Conservation (phyloP, 495 filamentous ascomycete species). For the Podospora comata region DNA sequence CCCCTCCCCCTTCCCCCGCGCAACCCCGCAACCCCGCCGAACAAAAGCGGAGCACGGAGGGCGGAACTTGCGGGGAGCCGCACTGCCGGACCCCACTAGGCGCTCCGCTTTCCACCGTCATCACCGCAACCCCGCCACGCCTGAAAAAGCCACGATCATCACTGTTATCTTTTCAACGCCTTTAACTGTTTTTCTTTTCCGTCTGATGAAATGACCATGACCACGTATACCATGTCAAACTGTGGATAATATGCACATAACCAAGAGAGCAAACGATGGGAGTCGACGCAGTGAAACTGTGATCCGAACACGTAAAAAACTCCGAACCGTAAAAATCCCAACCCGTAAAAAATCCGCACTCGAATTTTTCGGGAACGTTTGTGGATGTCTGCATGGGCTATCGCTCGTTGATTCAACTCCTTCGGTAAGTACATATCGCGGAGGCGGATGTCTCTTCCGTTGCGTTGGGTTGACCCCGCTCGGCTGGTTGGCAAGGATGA, state of each 20-base stretch:
- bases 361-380: background rate
- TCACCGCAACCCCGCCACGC: background rate
- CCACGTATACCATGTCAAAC: background rate
- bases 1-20: background rate
- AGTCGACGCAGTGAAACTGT: background rate
- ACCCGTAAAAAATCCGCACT: background rate
- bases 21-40: background rate
- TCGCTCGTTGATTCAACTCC: too few relatives aligned
- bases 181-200: too few relatives aligned
- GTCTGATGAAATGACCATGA: background rate
- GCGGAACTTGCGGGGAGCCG: background rate
- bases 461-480: too few relatives aligned
- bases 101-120: background rate
- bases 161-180: too few relatives aligned
- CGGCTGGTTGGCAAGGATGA: background rate
- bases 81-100: background rate
- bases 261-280: background rate
- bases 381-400: too few relatives aligned
- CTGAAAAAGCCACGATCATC: too few relatives aligned
- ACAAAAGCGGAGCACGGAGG: background rate
- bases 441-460: too few relatives aligned
- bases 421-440: too few relatives aligned
- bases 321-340: too few relatives aligned
- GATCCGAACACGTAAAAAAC: background rate
- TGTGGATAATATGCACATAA: background rate